Evolutionary conservation across 768 basidiomycete species (phyloP), one percentile per base, ranked within the genome.

Genomic region (Amanita rimosa): DNA sequence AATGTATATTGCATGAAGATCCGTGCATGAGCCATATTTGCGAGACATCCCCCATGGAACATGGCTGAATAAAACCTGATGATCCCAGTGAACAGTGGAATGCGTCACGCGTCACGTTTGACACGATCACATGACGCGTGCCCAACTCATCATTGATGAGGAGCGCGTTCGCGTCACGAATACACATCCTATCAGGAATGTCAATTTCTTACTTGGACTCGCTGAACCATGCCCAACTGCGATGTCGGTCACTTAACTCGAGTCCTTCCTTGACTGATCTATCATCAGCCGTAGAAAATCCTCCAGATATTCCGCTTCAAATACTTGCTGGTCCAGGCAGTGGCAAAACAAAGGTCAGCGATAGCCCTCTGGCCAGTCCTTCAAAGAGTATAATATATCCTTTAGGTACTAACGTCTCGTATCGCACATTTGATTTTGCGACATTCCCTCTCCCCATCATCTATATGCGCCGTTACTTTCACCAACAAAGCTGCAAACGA

Each of bases 401-500:
- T 16, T 41, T 33, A 79, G 71, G 80, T 85, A 21, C 60, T 87
- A 21, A 85, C 80, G 4, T 75, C 79, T 42, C 73, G 85, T 13
- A 80, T 86, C 40, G 83, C 78, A 3, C 68, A 84, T 59, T 66
- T 88, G 17, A 78, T 86, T 44, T 59, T 75, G 5, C 60, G 71
- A 24, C 74, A 80, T 55, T 56, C 56, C 21, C 57, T 83, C 8
- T 58, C 69, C 9, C 75, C 85, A 1, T 67, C 70, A 3, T 68
- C 76, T 14, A 83, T 88, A 63, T 84, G 82, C 57, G 82, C 83
- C 2, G 85, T 93, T 9, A 95, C 75, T 5, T 95, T 93, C 62
- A 92, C 90, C 8, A 91, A 91, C 67, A 90, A 90, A 62, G 89
- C 90, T 13, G 88, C 90, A 1, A 83, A 78, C 52, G 91, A 93